Evolutionary conservation across 345 rosid genomes (phyloP).

Genomic region (Lepidium africanum): DNA sequence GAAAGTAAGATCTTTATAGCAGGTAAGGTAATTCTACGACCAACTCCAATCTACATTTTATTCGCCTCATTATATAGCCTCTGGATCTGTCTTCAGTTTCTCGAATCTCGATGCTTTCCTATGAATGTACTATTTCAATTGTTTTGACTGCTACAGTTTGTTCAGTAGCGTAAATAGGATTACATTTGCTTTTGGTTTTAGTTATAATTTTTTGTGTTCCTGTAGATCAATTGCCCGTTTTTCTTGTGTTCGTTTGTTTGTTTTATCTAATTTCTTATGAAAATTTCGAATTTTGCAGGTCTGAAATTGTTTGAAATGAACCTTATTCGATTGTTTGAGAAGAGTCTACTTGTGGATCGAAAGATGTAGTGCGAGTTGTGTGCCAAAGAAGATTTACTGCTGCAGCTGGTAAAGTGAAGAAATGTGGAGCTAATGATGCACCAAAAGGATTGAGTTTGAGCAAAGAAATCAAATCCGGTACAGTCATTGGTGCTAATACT

Average conservation of each 20-base stretch:
- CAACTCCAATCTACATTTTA: neutral
- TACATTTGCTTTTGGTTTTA: too few species aligned
- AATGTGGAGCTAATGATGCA: slow-evolving; percentile 46
- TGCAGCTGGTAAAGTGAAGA: slow-evolving; percentile 47
- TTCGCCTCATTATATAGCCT: neutral
- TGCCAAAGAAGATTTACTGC: slow-evolving; percentile 42
- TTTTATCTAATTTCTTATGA: neutral
- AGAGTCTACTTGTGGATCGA: neutral
- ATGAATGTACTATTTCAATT: neutral
- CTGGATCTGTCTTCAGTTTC: neutral
- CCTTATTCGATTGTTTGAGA: neutral
- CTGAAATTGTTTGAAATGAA: neutral
- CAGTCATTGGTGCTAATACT: slow-evolving; percentile 68
- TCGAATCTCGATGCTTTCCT: neutral
- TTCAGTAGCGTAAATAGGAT: too few species aligned
- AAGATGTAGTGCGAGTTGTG: slow-evolving; percentile 25
- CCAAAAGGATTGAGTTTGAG: slow-evolving; percentile 46
- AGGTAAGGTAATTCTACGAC: neutral
- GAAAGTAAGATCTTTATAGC: neutral
- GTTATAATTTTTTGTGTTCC: too few species aligned
- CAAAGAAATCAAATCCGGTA: slow-evolving; percentile 64
- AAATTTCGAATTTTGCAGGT: neutral
- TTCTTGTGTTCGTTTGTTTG: too few species aligned
- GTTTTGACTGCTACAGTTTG: too few species aligned
- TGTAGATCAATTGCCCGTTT: too few species aligned